Base-by-base conservation (phyloP, 129 eudicot genomes). In the Lonicera japonica region DNA sequence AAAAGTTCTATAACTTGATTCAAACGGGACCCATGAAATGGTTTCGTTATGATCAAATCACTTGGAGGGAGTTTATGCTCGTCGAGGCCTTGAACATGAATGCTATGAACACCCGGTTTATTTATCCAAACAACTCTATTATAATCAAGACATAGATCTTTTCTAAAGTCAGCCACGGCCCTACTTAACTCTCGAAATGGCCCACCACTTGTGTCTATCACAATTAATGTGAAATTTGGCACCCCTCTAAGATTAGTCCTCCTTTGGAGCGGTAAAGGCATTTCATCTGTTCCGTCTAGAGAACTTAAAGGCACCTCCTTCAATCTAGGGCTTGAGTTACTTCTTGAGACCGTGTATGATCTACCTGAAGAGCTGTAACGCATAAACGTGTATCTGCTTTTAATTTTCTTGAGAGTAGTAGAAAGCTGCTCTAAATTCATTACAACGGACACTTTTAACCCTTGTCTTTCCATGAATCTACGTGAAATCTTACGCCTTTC, bases 1-100 rank as follows among this genome's bases (percentile, higher is more conserved):
- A 89, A 64, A 52, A 85, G 75, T 3, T 72, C 53, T 11, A 82
- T 63, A 39, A 81, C 69, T 11, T 73, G 68, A 61, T 58, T 18
- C 40, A 85, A 53, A 40, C 83, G 90, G 4, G 86, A 82, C 29
- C 96, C 95, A 54, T 89, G 95, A 11, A 87, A 65, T 13, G 95
- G 92, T 73, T 75, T 72, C 0, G 80, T 71, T 9, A 82, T 59
- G 63, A 85, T 67, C 24, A 77, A 20, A 68, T 90, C 97, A 0
- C 70, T 68, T 0, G 69, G 45, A 12, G 95, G 82, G 21, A 89
- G 84, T 56, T 75, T 76, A 56, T 73, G 80, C 38, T 67, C 79
- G 25, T 76, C 70, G n/a, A 83, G 70, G 25, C 86, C 83, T 46
- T 63, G 78, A 29, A 19, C 56, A n/a, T 79, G 75, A 45, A 61